Evolutionary conservation across 345 rosid species (phyloP).

Genomic region (Carallia pectinifolia): DNA sequence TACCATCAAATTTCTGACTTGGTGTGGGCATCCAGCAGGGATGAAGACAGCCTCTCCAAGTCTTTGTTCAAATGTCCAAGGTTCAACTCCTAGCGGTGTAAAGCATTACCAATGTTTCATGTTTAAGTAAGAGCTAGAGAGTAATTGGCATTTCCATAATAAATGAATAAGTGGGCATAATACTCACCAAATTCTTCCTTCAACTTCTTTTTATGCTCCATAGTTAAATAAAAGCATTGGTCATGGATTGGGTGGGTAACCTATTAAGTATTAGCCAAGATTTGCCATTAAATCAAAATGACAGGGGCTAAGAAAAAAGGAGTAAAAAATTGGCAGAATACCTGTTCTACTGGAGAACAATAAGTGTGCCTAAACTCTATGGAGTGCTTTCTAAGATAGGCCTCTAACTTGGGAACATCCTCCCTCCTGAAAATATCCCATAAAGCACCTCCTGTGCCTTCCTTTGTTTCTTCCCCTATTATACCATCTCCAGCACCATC

Average conservation of each 20-base stretch:
- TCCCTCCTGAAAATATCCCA: constrained; percentile 96
- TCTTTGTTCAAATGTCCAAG: constrained; percentile 86
- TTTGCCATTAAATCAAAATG: not conserved
- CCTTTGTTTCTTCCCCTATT: constrained; percentile 6
- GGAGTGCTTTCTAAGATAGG: constrained; percentile 62
- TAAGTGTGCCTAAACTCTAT: constrained; percentile 71
- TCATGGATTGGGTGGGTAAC: constrained; percentile 83
- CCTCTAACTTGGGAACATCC: constrained; percentile 76
- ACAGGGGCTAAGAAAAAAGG: not conserved
- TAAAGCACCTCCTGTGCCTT: constrained; percentile 54
- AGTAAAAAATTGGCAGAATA: constrained; percentile 14
- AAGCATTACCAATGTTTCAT: constrained; percentile 1
- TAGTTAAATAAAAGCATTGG: constrained; percentile 65
- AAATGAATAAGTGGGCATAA: not conserved
- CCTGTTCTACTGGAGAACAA: constrained; percentile 66
- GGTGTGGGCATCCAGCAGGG: constrained; percentile 98
- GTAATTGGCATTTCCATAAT: not conserved
- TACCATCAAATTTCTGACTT: constrained; percentile 94
- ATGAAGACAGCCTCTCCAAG: constrained; percentile 91
- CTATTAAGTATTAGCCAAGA: constrained; percentile 25
- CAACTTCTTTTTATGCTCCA: constrained; percentile 68
- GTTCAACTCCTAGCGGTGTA: constrained; percentile 58
- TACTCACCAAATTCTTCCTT: constrained; percentile 75
- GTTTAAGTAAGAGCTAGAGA: not conserved
- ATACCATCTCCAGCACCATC: constrained; percentile 14